Evolutionary conservation across 2,329 filamentous ascomycete species (phyloP).

Genomic region (Cladosporium sphaerospermum): DNA sequence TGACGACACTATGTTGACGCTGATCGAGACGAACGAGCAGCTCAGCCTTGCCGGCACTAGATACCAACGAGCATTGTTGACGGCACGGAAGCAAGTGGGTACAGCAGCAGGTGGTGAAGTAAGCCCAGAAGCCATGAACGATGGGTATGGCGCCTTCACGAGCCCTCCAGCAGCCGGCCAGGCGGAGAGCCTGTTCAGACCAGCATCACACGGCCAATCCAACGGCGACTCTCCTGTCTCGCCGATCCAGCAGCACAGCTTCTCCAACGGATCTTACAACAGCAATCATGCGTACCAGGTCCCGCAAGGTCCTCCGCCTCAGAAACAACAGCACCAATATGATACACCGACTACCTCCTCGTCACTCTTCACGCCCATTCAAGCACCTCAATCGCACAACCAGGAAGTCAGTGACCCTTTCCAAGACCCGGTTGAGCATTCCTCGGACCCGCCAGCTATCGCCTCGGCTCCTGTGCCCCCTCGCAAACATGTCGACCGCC

Average conservation of each 20-base stretch:
- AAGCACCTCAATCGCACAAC: constrained; percentile 8
- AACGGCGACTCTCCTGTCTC: constrained; percentile 5
- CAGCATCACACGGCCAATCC: constrained; percentile 2
- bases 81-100: constrained; percentile 45
- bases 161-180: constrained; percentile 1
- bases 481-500: constrained; percentile 14
- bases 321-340: constrained; percentile 2
- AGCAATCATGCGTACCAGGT: constrained; percentile 14
- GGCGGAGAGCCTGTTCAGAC: constrained; percentile 7
- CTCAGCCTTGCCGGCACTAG: constrained; percentile 74
- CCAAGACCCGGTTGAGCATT: constrained; percentile 35
- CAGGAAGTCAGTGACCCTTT: constrained; percentile 34
- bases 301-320: constrained; percentile 22
- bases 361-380: constrained; percentile 8
- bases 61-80: constrained; percentile 71
- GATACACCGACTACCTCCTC: constrained; percentile 10
- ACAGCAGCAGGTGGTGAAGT: constrained; percentile 11
- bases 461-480: constrained; percentile 5
- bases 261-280: not conserved
- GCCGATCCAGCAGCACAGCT: not conserved
- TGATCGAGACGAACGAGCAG: constrained; percentile 94
- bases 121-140: constrained; percentile 7
- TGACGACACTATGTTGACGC: constrained; percentile 84
- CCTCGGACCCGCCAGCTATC: constrained; percentile 24
- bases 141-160: constrained; percentile 5